Evolutionary conservation across 208 protist species (phyloP).

Genomic region (Leishmania martiniquensis): DNA sequence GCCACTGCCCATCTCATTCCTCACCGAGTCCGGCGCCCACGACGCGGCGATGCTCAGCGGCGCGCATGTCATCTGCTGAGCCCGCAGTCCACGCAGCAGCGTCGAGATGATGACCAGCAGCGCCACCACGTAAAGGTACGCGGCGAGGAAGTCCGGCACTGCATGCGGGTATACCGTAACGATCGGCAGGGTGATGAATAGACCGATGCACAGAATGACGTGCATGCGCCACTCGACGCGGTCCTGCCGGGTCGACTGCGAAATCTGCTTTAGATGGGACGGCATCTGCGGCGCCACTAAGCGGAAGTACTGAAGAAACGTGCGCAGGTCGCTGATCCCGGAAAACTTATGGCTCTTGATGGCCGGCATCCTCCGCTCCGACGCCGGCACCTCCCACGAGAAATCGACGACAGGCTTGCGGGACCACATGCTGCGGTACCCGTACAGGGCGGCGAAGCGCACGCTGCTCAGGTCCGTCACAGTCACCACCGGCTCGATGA

Average conservation of each 20-base stretch:
- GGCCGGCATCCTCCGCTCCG: slow-evolving; percentile 56
- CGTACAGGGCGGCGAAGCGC: slow-evolving; percentile 51
- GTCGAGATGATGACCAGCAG: slow-evolving; percentile 29
- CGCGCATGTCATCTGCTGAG: slow-evolving; percentile 47
- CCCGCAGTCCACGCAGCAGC: slow-evolving; percentile 38
- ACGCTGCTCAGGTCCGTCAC: slow-evolving; percentile 47
- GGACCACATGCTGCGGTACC: slow-evolving; percentile 33
- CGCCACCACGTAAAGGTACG: slow-evolving; percentile 41
- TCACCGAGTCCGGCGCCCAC: slow-evolving; percentile 30
- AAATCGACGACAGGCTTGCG: slow-evolving; percentile 45
- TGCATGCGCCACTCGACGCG: slow-evolving; percentile 54
- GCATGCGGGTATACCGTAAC: slow-evolving; percentile 53
- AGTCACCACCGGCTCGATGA: slow-evolving; percentile 43
- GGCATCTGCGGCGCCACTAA: slow-evolving; percentile 41
- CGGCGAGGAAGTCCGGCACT: slow-evolving; percentile 38
- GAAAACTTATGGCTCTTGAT: slow-evolving; percentile 61
- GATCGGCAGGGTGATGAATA: slow-evolving; percentile 41
- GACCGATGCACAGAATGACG: slow-evolving; percentile 33
- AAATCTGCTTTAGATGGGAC: slow-evolving; percentile 31
- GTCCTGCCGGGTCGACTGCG: slow-evolving; percentile 30
- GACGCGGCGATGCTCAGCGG: slow-evolving; percentile 40
- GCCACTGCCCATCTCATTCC: slow-evolving; percentile 7
- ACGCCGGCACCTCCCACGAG: slow-evolving; percentile 61
- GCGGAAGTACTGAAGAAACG: slow-evolving; percentile 59
- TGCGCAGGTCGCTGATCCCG: slow-evolving; percentile 35